Percentiles rank a stretch among this genome's conserved stretches.
Evolutionary conservation across 805 yeast species (phyloP).

Genomic region (Yarrowia sp.): DNA sequence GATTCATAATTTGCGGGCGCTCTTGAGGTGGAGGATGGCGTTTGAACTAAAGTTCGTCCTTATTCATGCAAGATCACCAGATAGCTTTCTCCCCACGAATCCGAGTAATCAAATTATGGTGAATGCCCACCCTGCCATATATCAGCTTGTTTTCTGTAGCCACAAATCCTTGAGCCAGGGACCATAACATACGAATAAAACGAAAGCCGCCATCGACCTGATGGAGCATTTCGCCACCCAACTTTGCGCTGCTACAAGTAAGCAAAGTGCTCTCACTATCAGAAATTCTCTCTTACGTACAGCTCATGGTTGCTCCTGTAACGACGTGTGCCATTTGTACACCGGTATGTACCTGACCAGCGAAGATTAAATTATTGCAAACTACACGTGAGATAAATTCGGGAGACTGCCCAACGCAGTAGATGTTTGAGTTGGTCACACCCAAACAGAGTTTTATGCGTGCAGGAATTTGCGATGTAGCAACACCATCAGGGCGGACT

Average conservation of each 20-base stretch:
- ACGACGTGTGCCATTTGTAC: not conserved
- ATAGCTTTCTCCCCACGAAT: constrained; percentile 5
- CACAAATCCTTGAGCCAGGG: too few relatives aligned
- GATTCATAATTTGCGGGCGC: not conserved
- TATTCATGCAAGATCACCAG: constrained; percentile 22
- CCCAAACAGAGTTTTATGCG: constrained; percentile 16
- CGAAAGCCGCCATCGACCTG: too few relatives aligned
- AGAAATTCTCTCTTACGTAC: too few relatives aligned
- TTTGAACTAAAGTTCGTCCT: constrained; percentile 13
- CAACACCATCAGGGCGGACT: constrained; percentile 15
- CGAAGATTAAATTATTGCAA: constrained; percentile 10
- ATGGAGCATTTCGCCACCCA: too few relatives aligned
- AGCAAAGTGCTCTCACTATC: too few relatives aligned
- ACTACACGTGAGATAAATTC: constrained; percentile 11
- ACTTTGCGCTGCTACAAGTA: too few relatives aligned
- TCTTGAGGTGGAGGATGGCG: constrained; percentile 3
- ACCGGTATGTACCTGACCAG: not conserved
- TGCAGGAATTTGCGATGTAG: constrained; percentile 36
- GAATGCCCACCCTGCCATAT: not conserved
- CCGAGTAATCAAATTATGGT: constrained; percentile 5
- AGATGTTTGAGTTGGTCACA: constrained; percentile 10
- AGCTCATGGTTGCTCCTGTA: not conserved
- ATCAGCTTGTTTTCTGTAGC: too few relatives aligned
- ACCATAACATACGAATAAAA: too few relatives aligned
- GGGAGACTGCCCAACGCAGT: constrained; percentile 12